Percentiles rank a stretch among this genome's conserved stretches.
Evolutionary conservation across 2,329 filamentous ascomycete genomes (phyloP).

Genomic region (Escovopsis weberi): DNA sequence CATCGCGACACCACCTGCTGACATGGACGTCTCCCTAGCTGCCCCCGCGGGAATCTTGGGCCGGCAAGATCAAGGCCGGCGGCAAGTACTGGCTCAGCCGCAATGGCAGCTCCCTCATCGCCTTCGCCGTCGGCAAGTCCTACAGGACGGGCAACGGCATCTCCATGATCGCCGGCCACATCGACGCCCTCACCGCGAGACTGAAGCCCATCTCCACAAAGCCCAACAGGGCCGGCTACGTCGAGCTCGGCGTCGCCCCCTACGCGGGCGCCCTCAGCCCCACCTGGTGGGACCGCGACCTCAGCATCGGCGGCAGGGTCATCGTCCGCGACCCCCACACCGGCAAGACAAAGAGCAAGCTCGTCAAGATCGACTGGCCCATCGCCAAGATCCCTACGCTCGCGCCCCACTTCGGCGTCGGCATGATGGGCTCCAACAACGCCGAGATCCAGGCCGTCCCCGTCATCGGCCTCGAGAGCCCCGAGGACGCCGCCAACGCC

Average conservation of each 20-base stretch:
- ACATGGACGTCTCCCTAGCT: constrained; percentile 23
- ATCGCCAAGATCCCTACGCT: constrained; percentile 86
- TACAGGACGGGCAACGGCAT: constrained; percentile 79
- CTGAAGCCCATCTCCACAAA: constrained; percentile 84
- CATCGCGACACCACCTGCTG: no score
- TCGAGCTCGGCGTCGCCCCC: constrained; percentile 81
- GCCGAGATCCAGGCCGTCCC: constrained; percentile 88
- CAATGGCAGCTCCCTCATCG: constrained; percentile 74
- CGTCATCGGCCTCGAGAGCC: constrained; percentile 77
- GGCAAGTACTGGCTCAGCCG: constrained; percentile 83
- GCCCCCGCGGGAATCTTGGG: constrained; percentile 70
- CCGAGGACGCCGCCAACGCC: constrained; percentile 25
- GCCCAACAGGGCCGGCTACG: constrained; percentile 69
- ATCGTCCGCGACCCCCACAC: constrained; percentile 58
- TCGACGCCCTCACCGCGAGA: constrained; percentile 81
- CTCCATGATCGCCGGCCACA: constrained; percentile 79
- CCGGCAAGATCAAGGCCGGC: constrained; percentile 52
- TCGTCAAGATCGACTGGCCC: constrained; percentile 89
- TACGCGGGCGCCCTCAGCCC: constrained; percentile 78
- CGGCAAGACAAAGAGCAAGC: constrained; percentile 63
- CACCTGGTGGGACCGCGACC: constrained; percentile 96
- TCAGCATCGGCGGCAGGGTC: constrained; percentile 80
- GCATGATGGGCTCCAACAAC: constrained; percentile 55
- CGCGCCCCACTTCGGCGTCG: constrained; percentile 83
- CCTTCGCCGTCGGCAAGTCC: constrained; percentile 66